Conservation (phyloP, 1,284 basidiomycete species). For the Ganoderma sinense region DNA sequence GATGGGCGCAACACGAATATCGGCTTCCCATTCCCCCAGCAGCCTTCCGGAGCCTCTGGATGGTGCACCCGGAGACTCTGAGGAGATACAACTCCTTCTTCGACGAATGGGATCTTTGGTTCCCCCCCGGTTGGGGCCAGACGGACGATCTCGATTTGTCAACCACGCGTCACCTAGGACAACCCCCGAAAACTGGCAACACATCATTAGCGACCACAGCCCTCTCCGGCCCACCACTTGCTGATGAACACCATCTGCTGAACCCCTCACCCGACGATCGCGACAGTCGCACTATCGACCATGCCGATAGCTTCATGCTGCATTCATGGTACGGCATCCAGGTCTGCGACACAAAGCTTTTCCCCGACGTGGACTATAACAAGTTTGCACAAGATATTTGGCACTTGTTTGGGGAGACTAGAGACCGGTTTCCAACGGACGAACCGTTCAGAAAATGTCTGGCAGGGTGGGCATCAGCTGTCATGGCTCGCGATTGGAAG, state of each 20-base stretch:
- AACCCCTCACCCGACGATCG: not conserved
- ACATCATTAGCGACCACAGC: not conserved
- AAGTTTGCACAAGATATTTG: not conserved
- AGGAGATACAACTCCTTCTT: not conserved
- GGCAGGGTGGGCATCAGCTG: not conserved
- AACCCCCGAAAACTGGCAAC: not conserved
- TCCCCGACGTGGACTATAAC: not conserved
- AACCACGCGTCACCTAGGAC: no score
- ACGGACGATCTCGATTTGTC: no score
- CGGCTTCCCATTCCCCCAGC: not conserved
- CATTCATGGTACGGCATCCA: not conserved
- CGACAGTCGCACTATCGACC: not conserved
- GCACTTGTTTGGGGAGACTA: not conserved
- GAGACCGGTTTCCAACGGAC: not conserved
- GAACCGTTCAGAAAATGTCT: not conserved
- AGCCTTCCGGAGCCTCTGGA: not conserved
- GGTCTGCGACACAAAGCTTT: not conserved
- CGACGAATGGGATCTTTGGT: not conserved
- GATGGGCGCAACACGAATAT: not conserved
- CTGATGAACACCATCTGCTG: not conserved
- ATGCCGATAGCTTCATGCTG: not conserved
- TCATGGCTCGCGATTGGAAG: not conserved
- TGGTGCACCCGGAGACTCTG: not conserved
- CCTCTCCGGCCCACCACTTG: rapidly evolving
- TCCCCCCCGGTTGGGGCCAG: not conserved